A percentile compares a stretch with the other conserved stretches of the same genome.
phyloP scores from a whole-genome alignment of 2,329 filamentous ascomycete genomes.

The Cercospora berteroae region DNA sequence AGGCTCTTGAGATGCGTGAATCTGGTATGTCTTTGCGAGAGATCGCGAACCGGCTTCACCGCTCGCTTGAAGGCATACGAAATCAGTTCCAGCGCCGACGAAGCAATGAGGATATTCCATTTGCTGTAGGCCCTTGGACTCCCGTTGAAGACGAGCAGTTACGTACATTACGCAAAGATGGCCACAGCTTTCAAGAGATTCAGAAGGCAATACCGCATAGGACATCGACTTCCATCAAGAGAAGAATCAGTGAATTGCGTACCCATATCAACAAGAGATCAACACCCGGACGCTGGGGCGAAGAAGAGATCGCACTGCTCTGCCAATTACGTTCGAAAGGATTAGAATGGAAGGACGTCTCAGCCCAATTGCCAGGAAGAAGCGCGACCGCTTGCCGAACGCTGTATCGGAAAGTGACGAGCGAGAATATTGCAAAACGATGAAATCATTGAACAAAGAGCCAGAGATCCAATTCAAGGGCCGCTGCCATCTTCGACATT shows the following conservation, averaged over 20 bases:
- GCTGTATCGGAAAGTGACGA: background rate
- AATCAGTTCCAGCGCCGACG: background rate
- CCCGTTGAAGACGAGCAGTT: background rate
- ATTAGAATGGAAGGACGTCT: background rate
- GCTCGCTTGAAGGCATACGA: background rate
- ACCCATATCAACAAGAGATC: background rate
- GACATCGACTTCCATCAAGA: background rate
- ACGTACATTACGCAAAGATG: background rate
- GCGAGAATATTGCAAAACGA: background rate
- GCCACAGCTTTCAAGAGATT: background rate
- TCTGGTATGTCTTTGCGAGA: background rate
- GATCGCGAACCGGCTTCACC: background rate
- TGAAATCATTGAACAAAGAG: background rate
- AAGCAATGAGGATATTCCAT: background rate
- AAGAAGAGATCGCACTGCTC: background rate
- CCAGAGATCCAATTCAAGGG: background rate
- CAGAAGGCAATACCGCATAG: slow-evolving; percentile 1
- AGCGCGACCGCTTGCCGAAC: background rate
- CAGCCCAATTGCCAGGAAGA: background rate
- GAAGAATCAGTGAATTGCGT: background rate
- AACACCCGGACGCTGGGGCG: background rate
- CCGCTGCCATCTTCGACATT: background rate
- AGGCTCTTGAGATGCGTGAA: background rate
- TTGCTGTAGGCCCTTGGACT: background rate
- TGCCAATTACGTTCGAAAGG: background rate